Conservation (phyloP, 129 eudicot species). For the Lactuca saligna region DNA sequence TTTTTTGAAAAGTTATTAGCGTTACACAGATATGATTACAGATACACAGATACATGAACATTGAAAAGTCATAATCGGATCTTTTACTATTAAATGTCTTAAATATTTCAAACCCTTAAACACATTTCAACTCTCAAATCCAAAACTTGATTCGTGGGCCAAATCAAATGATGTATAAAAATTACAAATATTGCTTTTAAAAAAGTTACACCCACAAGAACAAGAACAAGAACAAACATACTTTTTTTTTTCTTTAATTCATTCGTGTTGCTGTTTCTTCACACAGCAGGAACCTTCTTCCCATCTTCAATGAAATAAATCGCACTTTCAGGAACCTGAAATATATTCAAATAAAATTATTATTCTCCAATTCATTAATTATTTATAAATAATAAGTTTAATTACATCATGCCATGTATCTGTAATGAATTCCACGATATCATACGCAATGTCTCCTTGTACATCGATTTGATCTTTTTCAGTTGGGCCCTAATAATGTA, state of each 20-base stretch:
- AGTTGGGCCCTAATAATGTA: constrained; percentile 73
- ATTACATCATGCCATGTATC: constrained; percentile 96
- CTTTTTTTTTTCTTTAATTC: background rate
- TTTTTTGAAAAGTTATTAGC: background rate
- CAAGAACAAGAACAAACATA: background rate
- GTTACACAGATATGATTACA: background rate
- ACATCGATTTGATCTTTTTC: constrained; percentile 99
- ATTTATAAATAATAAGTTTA: background rate
- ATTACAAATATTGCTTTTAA: background rate
- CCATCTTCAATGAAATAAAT: constrained; percentile 95
- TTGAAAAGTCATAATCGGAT: background rate
- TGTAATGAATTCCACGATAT: constrained; percentile 88
- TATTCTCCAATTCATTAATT: background rate
- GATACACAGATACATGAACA: background rate
- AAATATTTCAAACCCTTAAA: constrained; percentile 1
- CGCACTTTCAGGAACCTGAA: constrained; percentile 87
- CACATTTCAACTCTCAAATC: constrained; percentile 5
- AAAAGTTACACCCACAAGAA: constrained; percentile 5
- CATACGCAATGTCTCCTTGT: constrained; percentile 95
- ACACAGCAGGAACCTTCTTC: constrained; percentile 86
- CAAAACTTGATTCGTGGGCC: constrained; percentile 14
- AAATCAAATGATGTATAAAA: background rate
- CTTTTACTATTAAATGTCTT: background rate
- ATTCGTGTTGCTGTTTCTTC: constrained; percentile 18
- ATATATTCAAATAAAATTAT: background rate